Conservation (phyloP, 495 filamentous ascomycete species). For the Aspergillus baeticus region DNA sequence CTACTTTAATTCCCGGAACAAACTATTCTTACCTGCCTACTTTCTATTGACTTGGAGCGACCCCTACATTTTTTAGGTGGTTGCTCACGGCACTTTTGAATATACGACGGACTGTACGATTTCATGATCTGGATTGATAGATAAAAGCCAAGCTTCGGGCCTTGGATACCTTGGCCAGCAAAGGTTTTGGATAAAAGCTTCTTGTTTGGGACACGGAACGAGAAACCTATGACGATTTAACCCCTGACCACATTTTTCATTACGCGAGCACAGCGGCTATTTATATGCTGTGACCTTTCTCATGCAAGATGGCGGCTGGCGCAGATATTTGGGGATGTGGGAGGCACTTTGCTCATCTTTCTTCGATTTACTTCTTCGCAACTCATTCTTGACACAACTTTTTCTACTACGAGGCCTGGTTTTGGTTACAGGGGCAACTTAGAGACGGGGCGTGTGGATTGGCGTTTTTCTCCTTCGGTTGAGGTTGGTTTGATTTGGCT, state of each 20-base stretch:
- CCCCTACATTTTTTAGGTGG: conserved; percentile 26
- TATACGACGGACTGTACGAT: conserved; percentile 34
- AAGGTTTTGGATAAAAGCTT: not conserved
- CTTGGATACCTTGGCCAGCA: not conserved
- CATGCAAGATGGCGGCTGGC: not conserved
- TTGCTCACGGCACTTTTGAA: conserved; percentile 33
- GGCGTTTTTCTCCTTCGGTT: conserved; percentile 12
- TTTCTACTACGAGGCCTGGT: conserved; percentile 2
- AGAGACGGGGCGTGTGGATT: conserved; percentile 17
- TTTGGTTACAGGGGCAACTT: conserved; percentile 13
- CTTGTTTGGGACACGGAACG: not conserved
- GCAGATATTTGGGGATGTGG: not conserved
- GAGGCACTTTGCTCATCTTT: conserved; percentile 4
- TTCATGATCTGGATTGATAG: conserved; percentile 23
- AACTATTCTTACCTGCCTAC: not conserved
- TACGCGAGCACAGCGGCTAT: not conserved
- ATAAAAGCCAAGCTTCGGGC: not conserved
- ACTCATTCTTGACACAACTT: conserved; percentile 1
- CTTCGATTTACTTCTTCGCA: conserved; percentile 3
- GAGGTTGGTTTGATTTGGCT: not conserved
- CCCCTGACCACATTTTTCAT: not conserved
- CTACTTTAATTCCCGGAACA: too few relatives aligned
- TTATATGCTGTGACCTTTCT: not conserved
- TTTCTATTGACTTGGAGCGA: not conserved
- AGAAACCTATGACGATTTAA: not conserved